phyloP scores from a whole-genome alignment of 2,329 filamentous ascomycete genomes.

The Aureobasidium leucospermi region DNA sequence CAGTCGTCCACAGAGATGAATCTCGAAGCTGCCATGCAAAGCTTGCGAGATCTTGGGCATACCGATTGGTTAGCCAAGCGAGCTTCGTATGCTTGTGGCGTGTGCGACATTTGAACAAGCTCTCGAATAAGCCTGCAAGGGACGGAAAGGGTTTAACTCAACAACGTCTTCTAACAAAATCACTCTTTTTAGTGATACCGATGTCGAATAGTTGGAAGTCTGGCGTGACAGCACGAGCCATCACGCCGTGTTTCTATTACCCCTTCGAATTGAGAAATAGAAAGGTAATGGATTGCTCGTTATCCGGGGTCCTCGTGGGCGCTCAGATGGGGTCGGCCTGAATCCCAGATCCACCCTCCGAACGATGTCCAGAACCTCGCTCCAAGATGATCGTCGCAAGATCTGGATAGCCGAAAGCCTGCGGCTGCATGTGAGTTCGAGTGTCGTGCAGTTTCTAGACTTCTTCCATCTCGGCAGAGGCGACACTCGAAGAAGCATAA shows the following conservation, averaged over 20 bases:
- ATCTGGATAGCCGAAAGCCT: neutral
- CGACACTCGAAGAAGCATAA: neutral
- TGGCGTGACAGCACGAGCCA: conserved; percentile 12
- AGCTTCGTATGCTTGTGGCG: conserved; percentile 9
- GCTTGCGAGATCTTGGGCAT: neutral
- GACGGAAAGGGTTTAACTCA: neutral
- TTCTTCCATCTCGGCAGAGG: neutral
- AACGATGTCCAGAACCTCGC: neutral
- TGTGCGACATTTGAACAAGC: neutral
- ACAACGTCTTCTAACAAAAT: neutral
- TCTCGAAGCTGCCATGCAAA: neutral
- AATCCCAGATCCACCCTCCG: neutral
- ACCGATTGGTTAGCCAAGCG: neutral
- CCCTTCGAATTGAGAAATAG: conserved; percentile 7
- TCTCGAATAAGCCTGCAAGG: neutral
- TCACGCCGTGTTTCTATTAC: neutral
- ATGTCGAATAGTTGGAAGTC: neutral
- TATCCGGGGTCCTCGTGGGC: conserved; percentile 6
- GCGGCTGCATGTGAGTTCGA: neutral
- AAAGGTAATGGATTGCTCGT: conserved; percentile 10
- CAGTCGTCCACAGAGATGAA: neutral
- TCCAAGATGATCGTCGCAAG: neutral
- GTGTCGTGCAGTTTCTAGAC: neutral
- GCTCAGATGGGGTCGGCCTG: conserved; percentile 14
- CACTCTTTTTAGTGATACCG: neutral